phyloP scores from a whole-genome alignment of 495 filamentous ascomycete species.

The Hypoxylon lenormandii region DNA sequence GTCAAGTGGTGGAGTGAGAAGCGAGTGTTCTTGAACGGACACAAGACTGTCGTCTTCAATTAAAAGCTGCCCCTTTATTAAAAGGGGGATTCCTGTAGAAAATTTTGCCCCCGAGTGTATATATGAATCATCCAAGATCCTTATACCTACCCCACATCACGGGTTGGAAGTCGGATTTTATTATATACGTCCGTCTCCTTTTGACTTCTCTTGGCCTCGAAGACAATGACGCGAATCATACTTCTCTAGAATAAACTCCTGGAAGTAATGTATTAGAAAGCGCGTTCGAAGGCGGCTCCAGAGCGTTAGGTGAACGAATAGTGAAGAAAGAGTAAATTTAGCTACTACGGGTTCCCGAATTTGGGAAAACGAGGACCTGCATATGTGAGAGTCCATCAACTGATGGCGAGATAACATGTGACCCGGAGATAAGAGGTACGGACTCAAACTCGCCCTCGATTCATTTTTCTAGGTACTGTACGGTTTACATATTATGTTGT shows the following conservation, averaged over 20 bases:
- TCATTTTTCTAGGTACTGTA: too few relatives aligned
- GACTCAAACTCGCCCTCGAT: conserved; percentile 1
- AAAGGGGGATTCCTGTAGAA: conserved; percentile 2
- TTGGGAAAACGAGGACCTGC: conserved; percentile 4
- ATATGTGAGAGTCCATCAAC: conserved; percentile 8
- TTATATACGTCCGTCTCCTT: neutral
- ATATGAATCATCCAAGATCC: neutral
- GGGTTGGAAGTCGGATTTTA: neutral
- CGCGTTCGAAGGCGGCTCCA: neutral
- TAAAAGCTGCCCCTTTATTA: conserved; percentile 12
- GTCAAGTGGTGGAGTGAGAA: conserved; percentile 80
- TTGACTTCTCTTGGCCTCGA: neutral
- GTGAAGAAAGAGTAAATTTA: conserved; percentile 13
- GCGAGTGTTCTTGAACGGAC: conserved; percentile 75
- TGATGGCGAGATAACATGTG: conserved; percentile 38
- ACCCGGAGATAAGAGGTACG: conserved; percentile 25
- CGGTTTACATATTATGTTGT: too few relatives aligned
- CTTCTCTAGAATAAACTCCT: neutral
- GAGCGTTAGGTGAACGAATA: neutral
- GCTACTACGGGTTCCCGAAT: conserved; percentile 3
- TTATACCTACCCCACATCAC: neutral
- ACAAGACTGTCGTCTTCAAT: conserved; percentile 79
- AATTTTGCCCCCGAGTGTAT: neutral
- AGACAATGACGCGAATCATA: neutral
- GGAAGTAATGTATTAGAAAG: neutral